Percentiles rank a stretch among this genome's conserved stretches.
Evolutionary conservation across 306 rosid species (phyloP).

Genomic region (Inga oerstediana): DNA sequence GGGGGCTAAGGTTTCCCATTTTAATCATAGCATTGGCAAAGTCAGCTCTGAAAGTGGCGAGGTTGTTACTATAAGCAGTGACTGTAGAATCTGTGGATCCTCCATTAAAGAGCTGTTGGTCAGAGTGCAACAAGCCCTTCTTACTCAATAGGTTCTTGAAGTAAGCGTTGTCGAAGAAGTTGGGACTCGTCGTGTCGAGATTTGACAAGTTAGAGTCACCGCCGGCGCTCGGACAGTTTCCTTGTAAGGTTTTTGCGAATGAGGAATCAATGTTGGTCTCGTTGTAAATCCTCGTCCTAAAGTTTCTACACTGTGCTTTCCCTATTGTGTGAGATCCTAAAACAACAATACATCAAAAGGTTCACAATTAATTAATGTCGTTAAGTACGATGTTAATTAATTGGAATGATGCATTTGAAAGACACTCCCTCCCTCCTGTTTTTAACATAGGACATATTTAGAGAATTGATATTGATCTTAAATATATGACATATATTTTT

Average conservation of each 20-base stretch:
- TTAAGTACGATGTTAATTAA: background rate
- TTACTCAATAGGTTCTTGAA: conserved; percentile 45
- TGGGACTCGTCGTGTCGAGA: conserved; percentile 45
- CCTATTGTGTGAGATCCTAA: conserved; percentile 74
- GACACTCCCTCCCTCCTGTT: too few species aligned
- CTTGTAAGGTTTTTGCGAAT: conserved; percentile 43
- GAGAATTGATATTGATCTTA: too few species aligned
- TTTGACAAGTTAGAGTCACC: conserved; percentile 52
- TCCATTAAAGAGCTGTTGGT: conserved; percentile 55
- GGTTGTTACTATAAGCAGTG: conserved; percentile 32
- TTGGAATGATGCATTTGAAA: too few species aligned
- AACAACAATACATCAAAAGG: background rate
- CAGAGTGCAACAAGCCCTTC: conserved; percentile 66
- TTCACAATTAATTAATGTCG: background rate
- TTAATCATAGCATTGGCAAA: conserved; percentile 64
- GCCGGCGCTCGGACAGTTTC: conserved; percentile 50
- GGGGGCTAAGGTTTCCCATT: conserved; percentile 67
- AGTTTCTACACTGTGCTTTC: conserved; percentile 42
- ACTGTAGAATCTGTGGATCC: conserved; percentile 62
- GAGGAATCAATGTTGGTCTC: conserved; percentile 61
- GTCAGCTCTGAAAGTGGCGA: conserved; percentile 41
- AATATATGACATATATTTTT: too few species aligned
- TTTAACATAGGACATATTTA: too few species aligned
- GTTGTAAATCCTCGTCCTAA: conserved; percentile 57
- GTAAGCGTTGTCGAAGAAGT: conserved; percentile 57